Evolutionary conservation across 257 asterid genomes (phyloP), one percentile per base, ranked within the genome.

Genomic region (Misopates orontium): DNA sequence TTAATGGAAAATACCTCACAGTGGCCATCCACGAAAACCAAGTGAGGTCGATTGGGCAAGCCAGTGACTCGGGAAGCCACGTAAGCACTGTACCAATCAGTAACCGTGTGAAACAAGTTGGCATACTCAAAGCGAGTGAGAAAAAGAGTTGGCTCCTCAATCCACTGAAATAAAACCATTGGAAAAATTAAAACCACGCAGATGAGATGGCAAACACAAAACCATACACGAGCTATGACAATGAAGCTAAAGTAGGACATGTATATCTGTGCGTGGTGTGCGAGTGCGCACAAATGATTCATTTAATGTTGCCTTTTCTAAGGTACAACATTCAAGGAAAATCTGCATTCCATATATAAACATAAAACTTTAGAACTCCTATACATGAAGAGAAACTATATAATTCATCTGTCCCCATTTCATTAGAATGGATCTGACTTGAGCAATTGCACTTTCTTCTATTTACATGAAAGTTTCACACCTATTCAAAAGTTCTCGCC

Each of bases 21-120:
- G 70, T 94, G 99, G 49, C 99, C 99, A 75, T 94, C 99, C 20
- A 94, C 74, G 36, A 94, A 94, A 70, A 94, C 82, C 83, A 94
- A 71, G 77, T 81, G 95, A 40, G 99, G 99, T 45, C 99, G 91
- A 67, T 71, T 77, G 31, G 96, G 95, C 84, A 94, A 75, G 71
- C 96, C 99, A 50, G 90, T 86, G 70, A 94, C 99, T 71, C 96
- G 74, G 25, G 99, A 86, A 56, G 99, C 82, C 51, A 81, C 87
- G 25, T 94, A 94, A n/a, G 97, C 81, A 66, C 97, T 90, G 73
- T 94, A 94, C 97, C 97, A 94, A 75, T 94, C 99, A 17, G 99
- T 94, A 62, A 88, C 67, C 12, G 99, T 94, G 87, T 94, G 99
- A 74, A 90, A 94, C 74, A 94, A 41, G 77, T 94, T 94, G 52